Conservation (phyloP, 129 eudicot genomes). For the Escallonia herrerae region DNA sequence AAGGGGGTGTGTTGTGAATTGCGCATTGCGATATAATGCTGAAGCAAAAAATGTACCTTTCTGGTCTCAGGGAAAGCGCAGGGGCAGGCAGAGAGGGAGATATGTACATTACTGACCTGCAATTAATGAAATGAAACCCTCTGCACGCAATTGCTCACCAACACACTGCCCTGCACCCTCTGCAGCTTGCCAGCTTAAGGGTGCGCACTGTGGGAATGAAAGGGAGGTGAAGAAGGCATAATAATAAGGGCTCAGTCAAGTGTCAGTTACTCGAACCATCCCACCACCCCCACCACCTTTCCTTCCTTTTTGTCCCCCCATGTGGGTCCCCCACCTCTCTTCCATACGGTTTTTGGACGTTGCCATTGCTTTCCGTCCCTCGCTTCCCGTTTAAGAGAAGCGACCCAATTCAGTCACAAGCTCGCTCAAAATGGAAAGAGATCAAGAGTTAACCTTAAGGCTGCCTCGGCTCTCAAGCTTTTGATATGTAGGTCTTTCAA, state of each 20-base stretch:
- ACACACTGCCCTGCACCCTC: background rate
- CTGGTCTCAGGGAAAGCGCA: background rate
- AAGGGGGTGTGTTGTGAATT: background rate
- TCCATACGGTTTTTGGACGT: too few species aligned
- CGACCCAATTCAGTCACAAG: background rate
- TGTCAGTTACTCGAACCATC: too few species aligned
- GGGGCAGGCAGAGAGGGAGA: too few species aligned
- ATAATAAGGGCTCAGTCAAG: too few species aligned
- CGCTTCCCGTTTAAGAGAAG: background rate
- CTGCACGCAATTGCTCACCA: constrained; percentile 3
- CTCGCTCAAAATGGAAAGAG: too few species aligned
- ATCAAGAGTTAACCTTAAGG: too few species aligned
- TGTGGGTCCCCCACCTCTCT: too few species aligned
- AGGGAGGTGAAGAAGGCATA: too few species aligned
- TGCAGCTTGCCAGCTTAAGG: background rate
- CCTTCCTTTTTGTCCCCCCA: too few species aligned
- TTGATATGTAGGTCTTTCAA: too few species aligned
- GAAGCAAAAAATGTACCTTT: background rate
- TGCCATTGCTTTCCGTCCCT: background rate
- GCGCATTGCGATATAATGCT: background rate
- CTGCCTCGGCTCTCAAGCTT: too few species aligned
- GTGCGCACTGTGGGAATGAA: background rate
- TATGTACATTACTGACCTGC: background rate
- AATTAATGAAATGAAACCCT: background rate
- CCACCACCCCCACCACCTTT: too few species aligned